Evolutionary conservation across 345 rosid species (phyloP).

Genomic region (Jatropha curcas): DNA sequence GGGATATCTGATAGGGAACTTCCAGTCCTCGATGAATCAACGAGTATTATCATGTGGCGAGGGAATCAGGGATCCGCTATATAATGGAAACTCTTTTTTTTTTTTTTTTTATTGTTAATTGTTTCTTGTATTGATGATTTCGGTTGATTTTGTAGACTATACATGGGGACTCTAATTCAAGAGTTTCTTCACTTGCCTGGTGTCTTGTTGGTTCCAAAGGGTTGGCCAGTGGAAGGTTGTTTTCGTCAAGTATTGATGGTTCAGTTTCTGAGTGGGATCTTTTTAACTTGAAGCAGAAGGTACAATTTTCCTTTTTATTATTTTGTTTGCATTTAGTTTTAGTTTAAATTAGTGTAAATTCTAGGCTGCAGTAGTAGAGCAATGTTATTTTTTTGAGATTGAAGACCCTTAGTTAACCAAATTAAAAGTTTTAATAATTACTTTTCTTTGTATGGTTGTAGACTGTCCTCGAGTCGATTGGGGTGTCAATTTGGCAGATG

Average conservation of each 20-base stretch:
- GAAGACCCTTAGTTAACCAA: too few species aligned
- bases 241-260: slow-evolving; percentile 85
- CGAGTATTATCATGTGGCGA: too few species aligned
- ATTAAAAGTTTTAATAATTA: too few species aligned
- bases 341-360: too few species aligned
- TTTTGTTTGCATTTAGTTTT: too few species aligned
- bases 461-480: slow-evolving; percentile 78
- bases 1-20: too few species aligned
- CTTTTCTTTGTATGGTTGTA: slow-evolving; percentile 32
- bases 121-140: background rate
- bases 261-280: slow-evolving; percentile 86
- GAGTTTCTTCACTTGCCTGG: slow-evolving; percentile 92
- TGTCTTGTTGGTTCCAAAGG: slow-evolving; percentile 52
- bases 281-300: slow-evolving; percentile 85
- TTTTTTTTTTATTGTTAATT: background rate
- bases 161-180: slow-evolving; percentile 70
- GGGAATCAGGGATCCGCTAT: too few species aligned
- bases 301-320: too few species aligned
- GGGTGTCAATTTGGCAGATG: slow-evolving; percentile 90
- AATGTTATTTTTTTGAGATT: too few species aligned
- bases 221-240: slow-evolving; percentile 66
- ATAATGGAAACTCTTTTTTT: too few species aligned
- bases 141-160: slow-evolving; percentile 58
- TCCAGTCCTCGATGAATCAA: too few species aligned
- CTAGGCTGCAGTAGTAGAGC: too few species aligned